phyloP scores from a whole-genome alignment of 73 alveolate species.

The Durusdinium trenchii region DNA sequence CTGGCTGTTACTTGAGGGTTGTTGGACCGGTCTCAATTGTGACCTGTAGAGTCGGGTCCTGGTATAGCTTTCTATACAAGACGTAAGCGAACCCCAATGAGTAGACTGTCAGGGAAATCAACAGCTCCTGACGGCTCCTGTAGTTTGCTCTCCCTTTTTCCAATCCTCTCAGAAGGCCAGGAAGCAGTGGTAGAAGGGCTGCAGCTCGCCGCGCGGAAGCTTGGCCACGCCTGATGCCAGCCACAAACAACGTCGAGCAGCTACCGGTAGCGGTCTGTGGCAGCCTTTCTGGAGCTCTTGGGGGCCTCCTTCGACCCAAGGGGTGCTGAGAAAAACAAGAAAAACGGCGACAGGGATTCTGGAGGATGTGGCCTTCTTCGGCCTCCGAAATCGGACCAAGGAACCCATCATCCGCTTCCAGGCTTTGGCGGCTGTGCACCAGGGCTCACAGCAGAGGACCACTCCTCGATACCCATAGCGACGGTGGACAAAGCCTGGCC shows the following conservation, averaged over 20 bases:
- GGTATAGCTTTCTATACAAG: too few relatives aligned
- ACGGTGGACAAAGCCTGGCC: slow-evolving; percentile 67
- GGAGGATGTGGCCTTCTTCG: not conserved
- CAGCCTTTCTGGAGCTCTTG: not conserved
- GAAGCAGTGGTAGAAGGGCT: slow-evolving; percentile 81
- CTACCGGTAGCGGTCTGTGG: not conserved
- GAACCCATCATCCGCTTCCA: slow-evolving; percentile 75
- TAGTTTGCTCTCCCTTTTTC: too few relatives aligned
- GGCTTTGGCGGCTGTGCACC: slow-evolving; percentile 59
- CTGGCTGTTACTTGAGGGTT: too few relatives aligned
- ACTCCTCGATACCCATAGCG: slow-evolving; percentile 79
- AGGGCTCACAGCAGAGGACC: slow-evolving; percentile 77
- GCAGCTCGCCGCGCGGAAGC: slow-evolving; percentile 71
- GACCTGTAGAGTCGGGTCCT: too few relatives aligned
- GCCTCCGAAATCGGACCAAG: not conserved
- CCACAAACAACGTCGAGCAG: too few relatives aligned
- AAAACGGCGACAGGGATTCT: not conserved
- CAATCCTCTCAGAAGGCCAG: too few relatives aligned
- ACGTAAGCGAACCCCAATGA: too few relatives aligned
- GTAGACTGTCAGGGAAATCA: too few relatives aligned
- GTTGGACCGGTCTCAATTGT: too few relatives aligned
- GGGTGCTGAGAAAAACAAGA: not conserved
- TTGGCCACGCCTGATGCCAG: slow-evolving; percentile 22
- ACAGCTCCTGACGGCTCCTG: too few relatives aligned
- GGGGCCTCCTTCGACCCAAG: not conserved